These are phyloP conservation scores for Harrya chromipes DNA, from an alignment of 768 basidiomycete species.

Conservation along the genomic window DNA sequence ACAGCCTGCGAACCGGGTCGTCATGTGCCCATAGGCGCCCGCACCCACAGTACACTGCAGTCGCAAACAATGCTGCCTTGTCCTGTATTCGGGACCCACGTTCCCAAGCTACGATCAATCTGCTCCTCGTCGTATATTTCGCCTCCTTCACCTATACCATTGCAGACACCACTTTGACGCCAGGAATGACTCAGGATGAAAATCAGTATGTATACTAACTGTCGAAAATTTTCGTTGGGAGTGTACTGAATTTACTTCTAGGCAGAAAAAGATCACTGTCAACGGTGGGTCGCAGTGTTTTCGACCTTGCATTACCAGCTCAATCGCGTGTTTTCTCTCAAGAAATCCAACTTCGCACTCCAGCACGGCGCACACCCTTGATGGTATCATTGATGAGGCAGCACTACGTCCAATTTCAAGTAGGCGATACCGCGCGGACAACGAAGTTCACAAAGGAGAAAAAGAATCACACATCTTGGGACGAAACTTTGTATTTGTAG, in stretches of 20 bases:
- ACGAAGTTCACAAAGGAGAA: constrained; percentile 14
- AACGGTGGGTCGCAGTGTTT: constrained; percentile 3
- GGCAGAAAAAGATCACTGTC: constrained; percentile 10
- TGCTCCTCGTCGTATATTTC: not conserved
- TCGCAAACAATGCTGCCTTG: constrained; percentile 9
- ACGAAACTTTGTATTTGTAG: constrained; percentile 16
- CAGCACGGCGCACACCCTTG: not conserved
- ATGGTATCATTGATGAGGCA: not conserved
- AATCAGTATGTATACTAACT: constrained; percentile 4
- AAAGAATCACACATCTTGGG: constrained; percentile 5
- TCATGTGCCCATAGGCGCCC: constrained; percentile 4
- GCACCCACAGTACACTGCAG: constrained; percentile 18
- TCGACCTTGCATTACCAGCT: not conserved
- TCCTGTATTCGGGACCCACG: constrained; percentile 11
- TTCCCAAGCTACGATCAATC: not conserved
- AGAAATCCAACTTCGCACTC: constrained; percentile 12
- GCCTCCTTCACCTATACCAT: not conserved
- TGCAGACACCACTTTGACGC: constrained; percentile 1
- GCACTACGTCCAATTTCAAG: constrained; percentile 11
- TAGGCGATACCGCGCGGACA: constrained; percentile 10
- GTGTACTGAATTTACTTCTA: constrained; percentile 1
- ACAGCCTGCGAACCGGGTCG: not conserved
- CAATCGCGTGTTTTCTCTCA: not conserved
- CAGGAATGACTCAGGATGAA: not conserved
- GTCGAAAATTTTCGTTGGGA: not conserved